These are phyloP conservation scores for Septoria petroselini DNA, from an alignment of 2,329 filamentous ascomycete species.

Conservation along the genomic window DNA sequence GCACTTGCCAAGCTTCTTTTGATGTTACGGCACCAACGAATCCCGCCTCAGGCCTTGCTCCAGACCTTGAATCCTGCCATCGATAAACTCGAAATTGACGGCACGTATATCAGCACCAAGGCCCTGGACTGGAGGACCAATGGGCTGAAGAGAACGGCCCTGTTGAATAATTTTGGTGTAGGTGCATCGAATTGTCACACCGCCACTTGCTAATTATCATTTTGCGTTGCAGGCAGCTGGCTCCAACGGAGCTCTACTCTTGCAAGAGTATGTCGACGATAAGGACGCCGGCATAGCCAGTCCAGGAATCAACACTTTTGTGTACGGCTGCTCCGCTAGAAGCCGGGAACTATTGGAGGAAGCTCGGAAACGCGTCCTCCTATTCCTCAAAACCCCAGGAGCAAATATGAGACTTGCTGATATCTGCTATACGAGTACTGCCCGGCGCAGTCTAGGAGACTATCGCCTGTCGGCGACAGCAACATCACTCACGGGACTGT, in stretches of 20 bases:
- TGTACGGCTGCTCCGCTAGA: conserved; percentile 13
- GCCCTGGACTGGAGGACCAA: conserved; percentile 3
- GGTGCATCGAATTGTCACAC: too few species aligned
- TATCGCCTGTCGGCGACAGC: conserved; percentile 18
- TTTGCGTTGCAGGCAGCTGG: conserved; percentile 32
- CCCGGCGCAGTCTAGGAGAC: conserved; percentile 26
- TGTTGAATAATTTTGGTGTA: conserved; percentile 39
- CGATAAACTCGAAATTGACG: conserved; percentile 9
- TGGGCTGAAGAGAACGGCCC: conserved; percentile 4
- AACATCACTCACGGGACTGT: background rate
- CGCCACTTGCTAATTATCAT: too few species aligned
- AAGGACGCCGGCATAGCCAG: background rate
- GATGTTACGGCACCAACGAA: conserved; percentile 35
- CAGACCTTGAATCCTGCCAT: conserved; percentile 13
- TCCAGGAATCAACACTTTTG: background rate
- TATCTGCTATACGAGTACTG: conserved; percentile 30
- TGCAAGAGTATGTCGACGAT: conserved; percentile 16
- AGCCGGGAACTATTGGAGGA: conserved; percentile 8
- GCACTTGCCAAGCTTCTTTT: conserved; percentile 41
- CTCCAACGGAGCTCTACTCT: conserved; percentile 37
- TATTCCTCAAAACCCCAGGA: background rate
- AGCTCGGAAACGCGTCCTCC: background rate
- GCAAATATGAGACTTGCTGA: conserved; percentile 9
- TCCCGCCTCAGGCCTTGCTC: conserved; percentile 16
- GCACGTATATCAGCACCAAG: conserved; percentile 4